phyloP scores from a whole-genome alignment of 306 rosid species.

The Glycine latifolia region DNA sequence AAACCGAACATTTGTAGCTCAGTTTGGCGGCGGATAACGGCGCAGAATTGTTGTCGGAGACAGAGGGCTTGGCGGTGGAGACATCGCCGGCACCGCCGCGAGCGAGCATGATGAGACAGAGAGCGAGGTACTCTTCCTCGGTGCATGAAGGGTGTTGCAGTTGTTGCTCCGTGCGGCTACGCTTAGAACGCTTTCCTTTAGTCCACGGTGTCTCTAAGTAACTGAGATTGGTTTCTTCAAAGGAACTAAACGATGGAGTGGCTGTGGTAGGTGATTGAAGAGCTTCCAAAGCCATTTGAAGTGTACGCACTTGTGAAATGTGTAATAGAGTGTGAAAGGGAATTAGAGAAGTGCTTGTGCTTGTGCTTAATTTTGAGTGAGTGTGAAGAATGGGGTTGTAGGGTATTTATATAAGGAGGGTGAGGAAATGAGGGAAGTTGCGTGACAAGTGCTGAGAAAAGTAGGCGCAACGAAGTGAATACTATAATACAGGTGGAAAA shows the following conservation, averaged over 20 bases:
- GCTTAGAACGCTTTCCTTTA: conserved; percentile 92
- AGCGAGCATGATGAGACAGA: conserved; percentile 98
- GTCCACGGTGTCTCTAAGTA: conserved; percentile 71
- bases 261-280: conserved; percentile 81
- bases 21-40: conserved; percentile 50
- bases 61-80: conserved; percentile 6
- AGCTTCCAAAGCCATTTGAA: conserved; percentile 84
- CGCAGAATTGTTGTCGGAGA: conserved; percentile 39
- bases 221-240: conserved; percentile 53
- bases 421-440: conserved; percentile 66
- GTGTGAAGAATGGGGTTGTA: conserved; percentile 46
- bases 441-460: conserved; percentile 83
- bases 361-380: conserved; percentile 20
- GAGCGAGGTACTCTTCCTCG: conserved; percentile 96
- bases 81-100: conserved; percentile 54
- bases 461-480: conserved; percentile 51
- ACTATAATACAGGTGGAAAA: conserved; percentile 28
- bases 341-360: no score
- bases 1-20: conserved; percentile 86
- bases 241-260: conserved; percentile 60
- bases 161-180: conserved; percentile 63
- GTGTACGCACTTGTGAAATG: not conserved
- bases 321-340: not conserved
- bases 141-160: conserved; percentile 42
- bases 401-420: conserved; percentile 51